phyloP scores from a whole-genome alignment of 192 early-diverging fungal genomes.

The Allomyces arbusculus region DNA sequence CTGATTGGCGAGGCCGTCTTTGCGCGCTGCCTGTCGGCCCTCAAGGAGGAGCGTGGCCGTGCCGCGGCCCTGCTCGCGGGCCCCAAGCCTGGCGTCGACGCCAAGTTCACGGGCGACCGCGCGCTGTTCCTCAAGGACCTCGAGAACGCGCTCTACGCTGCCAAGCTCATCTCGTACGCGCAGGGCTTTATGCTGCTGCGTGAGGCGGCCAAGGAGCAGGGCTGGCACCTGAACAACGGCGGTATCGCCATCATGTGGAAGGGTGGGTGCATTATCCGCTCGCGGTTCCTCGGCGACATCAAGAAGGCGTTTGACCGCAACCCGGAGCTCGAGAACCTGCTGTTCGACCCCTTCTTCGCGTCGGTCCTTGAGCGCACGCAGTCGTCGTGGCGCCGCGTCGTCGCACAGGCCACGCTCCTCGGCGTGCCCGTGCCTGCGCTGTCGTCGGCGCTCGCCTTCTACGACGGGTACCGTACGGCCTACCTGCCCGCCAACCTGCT shows the following conservation, averaged over 20 bases:
- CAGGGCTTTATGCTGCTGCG: slow-evolving; percentile 99
- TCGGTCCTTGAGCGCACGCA: slow-evolving; percentile 65
- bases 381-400: slow-evolving; percentile 71
- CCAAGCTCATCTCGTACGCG: slow-evolving; percentile 96
- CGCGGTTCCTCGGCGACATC: slow-evolving; percentile 92
- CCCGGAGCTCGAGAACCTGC: slow-evolving; percentile 68
- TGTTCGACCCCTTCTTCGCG: slow-evolving; percentile 95
- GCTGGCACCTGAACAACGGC: slow-evolving; percentile 92
- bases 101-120: slow-evolving; percentile 66
- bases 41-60: slow-evolving; percentile 86
- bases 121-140: slow-evolving; percentile 72
- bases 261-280: slow-evolving; percentile 96
- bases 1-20: slow-evolving; percentile 97
- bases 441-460: slow-evolving; percentile 84
- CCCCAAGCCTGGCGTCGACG: slow-evolving; percentile 21
- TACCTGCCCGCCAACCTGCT: slow-evolving; percentile 84
- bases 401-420: slow-evolving; percentile 50
- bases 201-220: slow-evolving; percentile 74
- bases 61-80: slow-evolving; percentile 73
- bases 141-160: slow-evolving; percentile 80
- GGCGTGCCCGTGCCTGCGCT: slow-evolving; percentile 83
- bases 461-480: slow-evolving; percentile 86
- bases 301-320: slow-evolving; percentile 79
- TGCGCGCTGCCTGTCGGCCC: slow-evolving; percentile 81
- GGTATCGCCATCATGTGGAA: slow-evolving; percentile 99